These are phyloP conservation scores for Zizania latifolia DNA, from an alignment of 176 grass and related monocot genomes.

Conservation along the genomic window DNA sequence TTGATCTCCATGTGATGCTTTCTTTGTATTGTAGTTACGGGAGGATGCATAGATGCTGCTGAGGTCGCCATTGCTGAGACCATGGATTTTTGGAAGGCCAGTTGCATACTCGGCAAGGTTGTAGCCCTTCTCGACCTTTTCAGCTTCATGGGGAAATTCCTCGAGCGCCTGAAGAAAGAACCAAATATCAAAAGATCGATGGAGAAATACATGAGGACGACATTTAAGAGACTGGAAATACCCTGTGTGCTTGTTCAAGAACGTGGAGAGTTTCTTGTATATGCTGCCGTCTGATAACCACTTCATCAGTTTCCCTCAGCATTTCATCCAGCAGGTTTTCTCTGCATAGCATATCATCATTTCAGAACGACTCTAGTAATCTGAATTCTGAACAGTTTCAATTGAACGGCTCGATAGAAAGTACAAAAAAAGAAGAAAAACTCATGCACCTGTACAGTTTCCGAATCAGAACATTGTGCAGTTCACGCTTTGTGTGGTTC, in stretches of 20 bases:
- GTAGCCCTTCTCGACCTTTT: conserved; percentile 68
- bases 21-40: conserved; percentile 26
- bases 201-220: conserved; percentile 3
- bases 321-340: conserved; percentile 87
- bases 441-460: conserved; percentile 71
- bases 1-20: conserved; percentile 25
- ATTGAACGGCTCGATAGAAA: background rate
- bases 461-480: conserved; percentile 84
- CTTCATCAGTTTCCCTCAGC: conserved; percentile 85
- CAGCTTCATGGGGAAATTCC: conserved; percentile 67
- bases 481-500: conserved; percentile 86
- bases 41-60: conserved; percentile 15
- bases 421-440: conserved; percentile 20
- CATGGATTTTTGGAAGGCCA: conserved; percentile 48
- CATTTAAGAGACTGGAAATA: conserved; percentile 29
- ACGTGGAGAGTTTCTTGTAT: conserved; percentile 69
- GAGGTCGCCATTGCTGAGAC: conserved; percentile 5
- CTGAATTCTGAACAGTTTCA: background rate
- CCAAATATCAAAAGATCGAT: conserved; percentile 13
- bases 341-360: conserved; percentile 33
- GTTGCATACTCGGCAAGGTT: conserved; percentile 35
- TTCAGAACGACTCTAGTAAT: background rate
- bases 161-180: conserved; percentile 69
- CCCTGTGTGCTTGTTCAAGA: conserved; percentile 80
- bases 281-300: conserved; percentile 59